Base-by-base conservation (phyloP, 2,329 filamentous ascomycete genomes). In the Cladosporium sp. region DNA sequence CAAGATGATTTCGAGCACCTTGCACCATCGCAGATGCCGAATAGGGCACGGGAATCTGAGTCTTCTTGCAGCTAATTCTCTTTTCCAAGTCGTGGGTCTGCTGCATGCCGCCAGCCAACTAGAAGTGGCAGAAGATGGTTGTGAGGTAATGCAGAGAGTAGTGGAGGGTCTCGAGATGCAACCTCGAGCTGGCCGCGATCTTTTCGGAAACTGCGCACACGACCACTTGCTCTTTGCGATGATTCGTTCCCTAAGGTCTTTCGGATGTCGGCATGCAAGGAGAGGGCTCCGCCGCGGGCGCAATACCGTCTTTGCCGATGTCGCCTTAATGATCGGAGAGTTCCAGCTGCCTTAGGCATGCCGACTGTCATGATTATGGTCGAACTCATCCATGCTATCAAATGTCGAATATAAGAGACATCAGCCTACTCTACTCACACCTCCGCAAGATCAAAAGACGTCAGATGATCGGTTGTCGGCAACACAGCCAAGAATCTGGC, bases 171-270 rank as follows among this genome's bases (percentile, higher is more conserved):
- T 34, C 14, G 14, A 51, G 60, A 34, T 51, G 44, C 30, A 18
- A 26, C 18, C n/a, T 28, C 30, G 38, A 24, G 59, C 26, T 34
- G 38, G n/a, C 41, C 30, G 3, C 18, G 7, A 26, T 28, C 26
- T 47, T 59, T 66, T 57, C 65, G 64, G 66, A 44, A 49, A 41
- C 10, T 65, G 65, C 32, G 54, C 62, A 54, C 59, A 52, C 47
- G 65, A 52, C 63, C 34, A 44, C 49, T 14, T 58, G n/a, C 57
- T 11, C 24, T 15, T 44, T 61, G 15, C 32, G 59, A 60, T 67
- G 44, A 61, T 62, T 62, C 21, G 41, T 65, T 67, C 66, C 65
- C 58, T 44, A 10, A 30, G 10, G n/a, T 30, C 41, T 24, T 47
- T 55, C 52, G 52, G 52, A 18, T 12, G 18, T 32, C 30, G n/a